Evolutionary conservation across 1,284 basidiomycete species (phyloP), one percentile per base, ranked within the genome.

Genomic region (Neonothopanus nambi): DNA sequence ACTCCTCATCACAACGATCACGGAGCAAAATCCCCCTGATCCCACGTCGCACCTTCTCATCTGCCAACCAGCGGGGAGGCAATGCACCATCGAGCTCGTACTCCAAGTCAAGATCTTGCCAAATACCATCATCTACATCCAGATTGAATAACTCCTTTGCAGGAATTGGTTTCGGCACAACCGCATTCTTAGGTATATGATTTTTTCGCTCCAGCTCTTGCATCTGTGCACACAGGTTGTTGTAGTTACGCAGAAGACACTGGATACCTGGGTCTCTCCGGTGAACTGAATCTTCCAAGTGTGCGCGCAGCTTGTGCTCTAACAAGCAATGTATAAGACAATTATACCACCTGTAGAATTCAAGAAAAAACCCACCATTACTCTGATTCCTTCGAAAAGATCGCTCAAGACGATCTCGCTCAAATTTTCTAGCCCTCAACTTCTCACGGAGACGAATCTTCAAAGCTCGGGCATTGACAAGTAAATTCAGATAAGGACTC

Each of bases 111-210:
- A 40, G 21, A 52, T 64, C 59, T 21, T 62, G 53, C 59, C 59
- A 64, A 12, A 64, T 63, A 5, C 18, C 43, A 46, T 64, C 57
- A 51, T 64, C 61, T 12, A 64, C 54, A 44, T 64, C 61, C 2
- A 64, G 41, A 3, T 23, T 20, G 48, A 59, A 63, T 1, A 64
- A 24, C 3, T 40, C 47, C 6, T 60, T 48, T 13, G 36, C 23
- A 2, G 48, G 26, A 37, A 63, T 63, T 12, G 44, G 18, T 11
- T 0, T 8, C 0, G 56, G 63, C 20, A 50, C 42, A 1, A 60
- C 41, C 6, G 61, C 57, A 20, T 57, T 48, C 7, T 11, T 7
- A 1, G 60, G 61, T 1, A 58, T 62, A 20, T 50, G 38, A 2
- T 48, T 8, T 2, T 40, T 9, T 11, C 39, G 18, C 26, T 61